These are phyloP conservation scores for Cystobasidium slooffiae DNA, from an alignment of 1,284 basidiomycete genomes.

Conservation along the genomic window DNA sequence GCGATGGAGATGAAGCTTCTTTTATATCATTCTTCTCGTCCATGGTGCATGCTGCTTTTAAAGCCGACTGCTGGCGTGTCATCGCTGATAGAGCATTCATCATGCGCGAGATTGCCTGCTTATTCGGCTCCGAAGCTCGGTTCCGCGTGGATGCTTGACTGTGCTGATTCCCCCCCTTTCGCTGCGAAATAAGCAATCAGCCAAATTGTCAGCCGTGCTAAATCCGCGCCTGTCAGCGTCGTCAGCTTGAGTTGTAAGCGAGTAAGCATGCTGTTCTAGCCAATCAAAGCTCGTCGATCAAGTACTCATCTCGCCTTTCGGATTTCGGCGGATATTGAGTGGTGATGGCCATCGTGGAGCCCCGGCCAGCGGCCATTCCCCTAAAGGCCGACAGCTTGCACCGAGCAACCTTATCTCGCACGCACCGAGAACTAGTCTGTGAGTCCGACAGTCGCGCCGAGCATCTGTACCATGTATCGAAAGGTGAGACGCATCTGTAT, in stretches of 20 bases:
- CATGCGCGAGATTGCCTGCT: not conserved
- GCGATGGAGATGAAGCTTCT: not conserved
- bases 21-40: not conserved
- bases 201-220: not conserved
- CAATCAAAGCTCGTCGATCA: conserved; percentile 1
- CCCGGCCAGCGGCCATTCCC: too few relatives aligned
- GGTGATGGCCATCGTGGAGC: too few relatives aligned
- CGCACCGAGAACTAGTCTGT: too few relatives aligned
- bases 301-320: not conserved
- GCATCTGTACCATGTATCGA: too few relatives aligned
- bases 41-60: not conserved
- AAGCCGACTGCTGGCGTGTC: conserved; percentile 11
- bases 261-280: not conserved
- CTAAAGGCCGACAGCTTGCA: not conserved
- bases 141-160: too few relatives aligned
- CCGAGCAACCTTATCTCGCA: not conserved
- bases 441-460: too few relatives aligned
- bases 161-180: too few relatives aligned
- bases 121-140: conserved; percentile 1
- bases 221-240: conserved; percentile 11
- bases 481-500: too few relatives aligned
- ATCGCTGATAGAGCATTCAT: conserved; percentile 10
- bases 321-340: not conserved
- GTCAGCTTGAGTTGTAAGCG: conserved; percentile 3
- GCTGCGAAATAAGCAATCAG: too few relatives aligned